Conservation (phyloP, 108 stramenopile genomes). For the Cylindrotheca fusiformis region DNA sequence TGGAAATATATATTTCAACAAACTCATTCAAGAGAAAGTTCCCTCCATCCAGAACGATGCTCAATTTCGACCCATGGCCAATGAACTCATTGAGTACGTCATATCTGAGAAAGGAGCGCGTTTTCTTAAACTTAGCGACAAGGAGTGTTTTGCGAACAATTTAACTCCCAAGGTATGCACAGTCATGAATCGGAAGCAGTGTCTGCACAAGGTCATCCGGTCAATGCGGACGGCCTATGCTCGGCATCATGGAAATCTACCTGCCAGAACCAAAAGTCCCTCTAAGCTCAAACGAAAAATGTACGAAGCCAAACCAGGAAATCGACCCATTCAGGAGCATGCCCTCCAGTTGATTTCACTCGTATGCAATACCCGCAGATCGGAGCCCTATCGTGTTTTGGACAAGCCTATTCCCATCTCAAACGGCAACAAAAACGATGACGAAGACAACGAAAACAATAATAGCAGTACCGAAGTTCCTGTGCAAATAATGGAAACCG, state of each 20-base stretch:
- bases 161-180: slow-evolving; percentile 2
- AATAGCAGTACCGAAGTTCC: not conserved
- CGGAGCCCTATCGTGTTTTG: slow-evolving; percentile 1
- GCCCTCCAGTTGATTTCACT: slow-evolving; percentile 15
- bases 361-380: slow-evolving; percentile 16
- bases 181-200: slow-evolving; percentile 1
- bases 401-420: not conserved
- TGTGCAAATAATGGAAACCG: slow-evolving; percentile 3
- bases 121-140: slow-evolving; percentile 17
- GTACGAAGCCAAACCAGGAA: slow-evolving; percentile 6
- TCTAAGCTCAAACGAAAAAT: not conserved
- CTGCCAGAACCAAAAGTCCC: not conserved
- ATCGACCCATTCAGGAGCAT: slow-evolving; percentile 7
- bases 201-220: slow-evolving; percentile 15
- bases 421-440: not conserved
- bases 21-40: not conserved
- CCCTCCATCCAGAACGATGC: not conserved
- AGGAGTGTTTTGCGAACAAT: not conserved
- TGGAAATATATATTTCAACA: slow-evolving; percentile 11
- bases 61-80: not conserved
- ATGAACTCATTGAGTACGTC: slow-evolving; percentile 5
- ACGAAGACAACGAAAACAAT: not conserved
- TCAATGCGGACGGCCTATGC: slow-evolving; percentile 8
- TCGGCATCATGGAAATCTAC: not conserved
- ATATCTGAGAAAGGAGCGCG: slow-evolving; percentile 3